Conservation (phyloP, 768 basidiomycete species). For the Kwoniella heveanensis region DNA sequence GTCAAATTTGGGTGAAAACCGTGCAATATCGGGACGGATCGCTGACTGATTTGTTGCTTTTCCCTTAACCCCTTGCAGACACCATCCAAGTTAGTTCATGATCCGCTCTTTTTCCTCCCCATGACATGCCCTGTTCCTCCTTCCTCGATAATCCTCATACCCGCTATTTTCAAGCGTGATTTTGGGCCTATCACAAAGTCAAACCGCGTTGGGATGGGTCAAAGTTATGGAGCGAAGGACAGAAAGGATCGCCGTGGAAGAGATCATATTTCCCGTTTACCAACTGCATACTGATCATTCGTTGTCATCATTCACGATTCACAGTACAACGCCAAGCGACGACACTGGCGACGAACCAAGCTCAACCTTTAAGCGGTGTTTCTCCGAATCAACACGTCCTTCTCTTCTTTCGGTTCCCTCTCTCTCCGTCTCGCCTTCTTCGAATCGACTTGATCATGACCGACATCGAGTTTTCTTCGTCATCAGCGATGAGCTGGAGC, state of each 20-base stretch:
- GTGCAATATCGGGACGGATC: background rate
- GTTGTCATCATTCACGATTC: background rate
- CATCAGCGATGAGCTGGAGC: no score
- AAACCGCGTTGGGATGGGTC: no score
- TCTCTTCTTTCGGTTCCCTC: no score
- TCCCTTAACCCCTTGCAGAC: slow-evolving; percentile 16
- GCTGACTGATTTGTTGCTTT: slow-evolving; percentile 5
- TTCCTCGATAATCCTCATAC: no score
- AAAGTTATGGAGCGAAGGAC: no score
- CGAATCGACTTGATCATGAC: background rate
- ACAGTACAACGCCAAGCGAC: slow-evolving; percentile 68
- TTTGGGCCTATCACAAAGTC: no score
- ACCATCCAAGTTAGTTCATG: slow-evolving; percentile 40
- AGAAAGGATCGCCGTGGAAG: no score
- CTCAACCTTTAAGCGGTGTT: slow-evolving; percentile 76
- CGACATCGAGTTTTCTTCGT: no score
- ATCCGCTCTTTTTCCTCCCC: no score
- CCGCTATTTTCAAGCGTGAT: no score
- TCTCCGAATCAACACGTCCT: background rate
- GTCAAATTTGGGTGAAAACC: background rate
- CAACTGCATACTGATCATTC: background rate
- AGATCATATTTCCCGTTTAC: no score
- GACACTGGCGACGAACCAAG: slow-evolving; percentile 99
- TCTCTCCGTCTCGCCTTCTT: background rate
- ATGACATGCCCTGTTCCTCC: no score